phyloP scores from a whole-genome alignment of 805 yeast genomes.

The Saccharomyces paradoxus region DNA sequence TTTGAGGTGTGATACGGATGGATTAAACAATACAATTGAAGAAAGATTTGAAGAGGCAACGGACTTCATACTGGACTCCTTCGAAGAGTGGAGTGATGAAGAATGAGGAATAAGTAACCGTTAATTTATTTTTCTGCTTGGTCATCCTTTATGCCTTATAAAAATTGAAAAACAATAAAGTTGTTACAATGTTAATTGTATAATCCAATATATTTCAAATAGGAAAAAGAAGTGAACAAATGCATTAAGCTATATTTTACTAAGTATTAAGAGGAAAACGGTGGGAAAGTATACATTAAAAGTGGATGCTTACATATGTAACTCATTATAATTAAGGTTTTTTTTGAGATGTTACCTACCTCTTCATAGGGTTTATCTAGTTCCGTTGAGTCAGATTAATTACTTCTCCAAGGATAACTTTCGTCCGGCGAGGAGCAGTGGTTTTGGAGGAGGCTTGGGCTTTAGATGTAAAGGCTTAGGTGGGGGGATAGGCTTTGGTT shows the following conservation, averaged over 20 bases:
- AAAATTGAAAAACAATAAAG: background rate
- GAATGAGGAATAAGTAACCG: conserved; percentile 18
- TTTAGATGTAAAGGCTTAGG: conserved; percentile 43
- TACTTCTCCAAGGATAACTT: background rate
- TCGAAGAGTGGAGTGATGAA: conserved; percentile 56
- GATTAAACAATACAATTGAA: conserved; percentile 64
- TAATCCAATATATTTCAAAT: background rate
- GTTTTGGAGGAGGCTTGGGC: conserved; percentile 37
- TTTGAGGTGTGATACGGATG: conserved; percentile 60
- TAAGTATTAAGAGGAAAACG: background rate
- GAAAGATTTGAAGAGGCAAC: conserved; percentile 81
- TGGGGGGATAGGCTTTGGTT: conserved; percentile 37
- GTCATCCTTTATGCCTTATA: background rate
- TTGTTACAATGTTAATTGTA: background rate
- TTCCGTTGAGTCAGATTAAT: background rate
- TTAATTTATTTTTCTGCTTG: conserved; percentile 27
- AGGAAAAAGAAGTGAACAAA: background rate
- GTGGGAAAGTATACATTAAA: background rate
- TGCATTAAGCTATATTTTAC: background rate
- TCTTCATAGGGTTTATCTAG: background rate
- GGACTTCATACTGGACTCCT: conserved; percentile 72
- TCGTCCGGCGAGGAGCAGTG: conserved; percentile 34
- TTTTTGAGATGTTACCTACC: background rate
- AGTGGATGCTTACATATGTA: background rate
- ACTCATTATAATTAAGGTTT: background rate